A percentile compares a stretch with the other conserved stretches of the same genome.
These are phyloP conservation scores for Candida tropicalis DNA, from an alignment of 1,139 yeast genomes.

Conservation along the genomic window DNA sequence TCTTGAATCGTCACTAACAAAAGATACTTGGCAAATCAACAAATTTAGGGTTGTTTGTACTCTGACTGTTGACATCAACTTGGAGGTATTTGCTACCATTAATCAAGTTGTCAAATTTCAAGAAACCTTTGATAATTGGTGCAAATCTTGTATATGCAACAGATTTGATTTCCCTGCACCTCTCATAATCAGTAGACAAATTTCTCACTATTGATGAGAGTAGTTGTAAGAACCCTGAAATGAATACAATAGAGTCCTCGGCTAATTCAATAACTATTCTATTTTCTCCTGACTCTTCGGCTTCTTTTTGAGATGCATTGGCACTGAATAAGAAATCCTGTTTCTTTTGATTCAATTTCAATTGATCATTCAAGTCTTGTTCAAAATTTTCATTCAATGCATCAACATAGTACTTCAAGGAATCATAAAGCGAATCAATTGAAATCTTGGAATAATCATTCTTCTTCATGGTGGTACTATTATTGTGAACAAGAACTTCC, in stretches of 20 bases:
- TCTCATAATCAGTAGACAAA: conserved; percentile 25
- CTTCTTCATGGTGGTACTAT: conserved; percentile 29
- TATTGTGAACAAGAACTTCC: conserved; percentile 40
- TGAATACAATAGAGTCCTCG: conserved; percentile 77
- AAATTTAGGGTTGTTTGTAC: conserved; percentile 19
- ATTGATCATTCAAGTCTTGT: conserved; percentile 34
- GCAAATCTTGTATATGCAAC: conserved; percentile 37
- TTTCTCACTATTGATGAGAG: conserved; percentile 39
- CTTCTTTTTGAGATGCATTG: conserved; percentile 18
- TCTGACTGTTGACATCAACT: conserved; percentile 19
- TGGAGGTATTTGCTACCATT: conserved; percentile 23
- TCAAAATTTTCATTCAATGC: conserved; percentile 50
- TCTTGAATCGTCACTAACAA: conserved; percentile 40
- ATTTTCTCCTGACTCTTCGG: conserved; percentile 20
- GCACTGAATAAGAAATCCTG: conserved; percentile 40
- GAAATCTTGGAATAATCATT: conserved; percentile 52
- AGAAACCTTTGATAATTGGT: conserved; percentile 39
- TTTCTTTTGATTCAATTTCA: conserved; percentile 36
- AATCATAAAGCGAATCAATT: conserved; percentile 60
- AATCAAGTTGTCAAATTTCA: conserved; percentile 45
- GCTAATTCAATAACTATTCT: conserved; percentile 57
- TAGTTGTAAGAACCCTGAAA: conserved; percentile 66
- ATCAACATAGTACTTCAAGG: conserved; percentile 57
- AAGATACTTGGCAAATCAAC: conserved; percentile 29
- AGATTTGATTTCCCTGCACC: conserved; percentile 32